Percentiles rank a stretch among this genome's conserved stretches.
phyloP scores from a whole-genome alignment of 2,329 filamentous ascomycete genomes.

The Gaeumannomyces tritici region DNA sequence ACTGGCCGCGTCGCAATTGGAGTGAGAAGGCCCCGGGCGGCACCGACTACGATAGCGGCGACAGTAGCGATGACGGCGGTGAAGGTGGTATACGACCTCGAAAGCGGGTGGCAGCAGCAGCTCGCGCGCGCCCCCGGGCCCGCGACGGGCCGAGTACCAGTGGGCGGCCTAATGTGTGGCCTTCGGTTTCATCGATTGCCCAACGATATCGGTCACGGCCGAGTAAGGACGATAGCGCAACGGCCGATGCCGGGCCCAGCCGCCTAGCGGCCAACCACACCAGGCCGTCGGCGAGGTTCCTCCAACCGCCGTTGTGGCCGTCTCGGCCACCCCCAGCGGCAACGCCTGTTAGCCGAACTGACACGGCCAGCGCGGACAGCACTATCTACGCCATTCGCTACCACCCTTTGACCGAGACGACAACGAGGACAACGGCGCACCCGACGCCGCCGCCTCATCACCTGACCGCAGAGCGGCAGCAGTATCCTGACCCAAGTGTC shows the following conservation, averaged over 20 bases:
- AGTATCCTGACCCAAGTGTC: neutral
- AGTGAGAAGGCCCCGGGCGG: slow-evolving; percentile 5
- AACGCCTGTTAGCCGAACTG: slow-evolving; percentile 50
- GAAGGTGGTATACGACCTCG: slow-evolving; percentile 10
- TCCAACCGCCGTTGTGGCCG: slow-evolving; percentile 45
- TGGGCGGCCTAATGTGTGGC: slow-evolving; percentile 26
- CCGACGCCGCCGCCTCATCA: slow-evolving; percentile 10
- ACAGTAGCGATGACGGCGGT: slow-evolving; percentile 21
- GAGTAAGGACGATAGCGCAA: slow-evolving; percentile 8
- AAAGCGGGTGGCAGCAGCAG: neutral
- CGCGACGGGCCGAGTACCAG: slow-evolving; percentile 11
- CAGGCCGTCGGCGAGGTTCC: slow-evolving; percentile 18
- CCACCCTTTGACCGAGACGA: slow-evolving; percentile 44
- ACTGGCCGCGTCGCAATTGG: slow-evolving; percentile 32
- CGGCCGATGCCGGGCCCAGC: neutral
- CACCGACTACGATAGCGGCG: slow-evolving; percentile 17
- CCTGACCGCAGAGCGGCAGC: slow-evolving; percentile 9
- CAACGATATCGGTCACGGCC: slow-evolving; percentile 24
- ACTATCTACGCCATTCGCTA: slow-evolving; percentile 56
- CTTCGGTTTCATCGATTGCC: slow-evolving; percentile 28
- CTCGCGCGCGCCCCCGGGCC: slow-evolving; percentile 6
- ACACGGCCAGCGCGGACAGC: slow-evolving; percentile 54
- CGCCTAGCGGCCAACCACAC: slow-evolving; percentile 10
- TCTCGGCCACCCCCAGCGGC: slow-evolving; percentile 42
- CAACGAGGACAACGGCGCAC: slow-evolving; percentile 34